phyloP scores from a whole-genome alignment of 805 yeast species.

The Candida nitratophila region DNA sequence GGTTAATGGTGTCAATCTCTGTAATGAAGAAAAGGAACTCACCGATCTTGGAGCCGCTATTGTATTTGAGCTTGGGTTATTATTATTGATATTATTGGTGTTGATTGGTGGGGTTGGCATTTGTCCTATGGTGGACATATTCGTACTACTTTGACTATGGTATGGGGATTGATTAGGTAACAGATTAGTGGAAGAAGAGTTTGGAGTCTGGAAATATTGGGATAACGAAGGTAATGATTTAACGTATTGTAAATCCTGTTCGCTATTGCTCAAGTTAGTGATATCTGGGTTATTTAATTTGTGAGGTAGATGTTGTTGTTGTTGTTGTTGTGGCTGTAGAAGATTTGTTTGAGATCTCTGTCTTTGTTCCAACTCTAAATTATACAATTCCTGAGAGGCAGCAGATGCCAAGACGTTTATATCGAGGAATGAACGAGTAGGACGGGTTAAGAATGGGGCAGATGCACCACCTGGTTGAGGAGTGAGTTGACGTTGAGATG shows the following conservation, averaged over 20 bases:
- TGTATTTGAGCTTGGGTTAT: background rate
- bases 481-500: background rate
- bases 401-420: constrained; percentile 48
- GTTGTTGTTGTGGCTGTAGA: constrained; percentile 13
- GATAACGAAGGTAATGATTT: constrained; percentile 47
- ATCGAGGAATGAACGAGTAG: constrained; percentile 25
- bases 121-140: too few species aligned
- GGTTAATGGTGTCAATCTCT: constrained; percentile 35
- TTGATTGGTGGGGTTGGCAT: constrained; percentile 13
- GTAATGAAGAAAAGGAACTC: constrained; percentile 35
- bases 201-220: constrained; percentile 36
- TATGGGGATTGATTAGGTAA: constrained; percentile 26
- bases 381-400: constrained; percentile 46
- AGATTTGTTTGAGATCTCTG: too few species aligned
- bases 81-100: constrained; percentile 1
- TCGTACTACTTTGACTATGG: constrained; percentile 16
- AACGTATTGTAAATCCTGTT: constrained; percentile 27
- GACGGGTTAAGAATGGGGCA: constrained; percentile 10
- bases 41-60: constrained; percentile 25
- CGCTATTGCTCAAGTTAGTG: background rate
- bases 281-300: background rate
- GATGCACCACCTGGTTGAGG: constrained; percentile 2
- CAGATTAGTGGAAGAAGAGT: constrained; percentile 14
- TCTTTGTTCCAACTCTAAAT: constrained; percentile 26
- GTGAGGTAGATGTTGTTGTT: constrained; percentile 7